A percentile compares a stretch with the other conserved stretches of the same genome.
phyloP scores from a whole-genome alignment of 2,329 filamentous ascomycete genomes.

The Fusarium mundagurra region DNA sequence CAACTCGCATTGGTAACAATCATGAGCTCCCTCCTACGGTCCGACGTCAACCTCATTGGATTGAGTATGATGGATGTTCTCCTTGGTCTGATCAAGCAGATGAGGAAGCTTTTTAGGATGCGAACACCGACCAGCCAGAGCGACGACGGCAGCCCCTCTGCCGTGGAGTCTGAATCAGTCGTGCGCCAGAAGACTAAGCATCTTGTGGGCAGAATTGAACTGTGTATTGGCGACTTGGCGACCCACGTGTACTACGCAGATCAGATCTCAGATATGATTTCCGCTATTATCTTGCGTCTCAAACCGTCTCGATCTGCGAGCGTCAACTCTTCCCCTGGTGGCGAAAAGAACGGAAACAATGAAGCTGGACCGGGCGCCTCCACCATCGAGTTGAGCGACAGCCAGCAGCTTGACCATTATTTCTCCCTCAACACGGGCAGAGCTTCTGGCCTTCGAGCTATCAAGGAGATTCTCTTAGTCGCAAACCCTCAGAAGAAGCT shows the following conservation, averaged over 20 bases:
- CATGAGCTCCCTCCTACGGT: slow-evolving; percentile 83
- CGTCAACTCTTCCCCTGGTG: slow-evolving; percentile 54
- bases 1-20: slow-evolving; percentile 81
- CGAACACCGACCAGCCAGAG: slow-evolving; percentile 51
- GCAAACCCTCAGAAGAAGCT: slow-evolving; percentile 75
- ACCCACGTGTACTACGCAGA: slow-evolving; percentile 98
- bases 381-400: slow-evolving; percentile 53
- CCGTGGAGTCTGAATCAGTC: slow-evolving; percentile 46
- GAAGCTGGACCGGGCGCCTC: slow-evolving; percentile 50
- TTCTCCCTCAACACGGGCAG: slow-evolving; percentile 66
- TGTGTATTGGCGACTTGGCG: slow-evolving; percentile 88
- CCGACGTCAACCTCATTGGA: slow-evolving; percentile 92
- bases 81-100: slow-evolving; percentile 84
- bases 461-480: slow-evolving; percentile 84
- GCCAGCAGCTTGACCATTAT: slow-evolving; percentile 60
- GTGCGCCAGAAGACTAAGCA: slow-evolving; percentile 63
- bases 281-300: slow-evolving; percentile 79
- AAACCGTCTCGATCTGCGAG: slow-evolving; percentile 68
- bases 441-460: slow-evolving; percentile 75
- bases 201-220: slow-evolving; percentile 76
- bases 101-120: slow-evolving; percentile 79
- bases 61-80: slow-evolving; percentile 96
- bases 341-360: slow-evolving; percentile 56
- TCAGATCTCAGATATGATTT: slow-evolving; percentile 94
- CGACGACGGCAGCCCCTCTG: slow-evolving; percentile 47